Conservation (phyloP, 768 basidiomycete genomes). For the Melanogaster broomeanus region DNA sequence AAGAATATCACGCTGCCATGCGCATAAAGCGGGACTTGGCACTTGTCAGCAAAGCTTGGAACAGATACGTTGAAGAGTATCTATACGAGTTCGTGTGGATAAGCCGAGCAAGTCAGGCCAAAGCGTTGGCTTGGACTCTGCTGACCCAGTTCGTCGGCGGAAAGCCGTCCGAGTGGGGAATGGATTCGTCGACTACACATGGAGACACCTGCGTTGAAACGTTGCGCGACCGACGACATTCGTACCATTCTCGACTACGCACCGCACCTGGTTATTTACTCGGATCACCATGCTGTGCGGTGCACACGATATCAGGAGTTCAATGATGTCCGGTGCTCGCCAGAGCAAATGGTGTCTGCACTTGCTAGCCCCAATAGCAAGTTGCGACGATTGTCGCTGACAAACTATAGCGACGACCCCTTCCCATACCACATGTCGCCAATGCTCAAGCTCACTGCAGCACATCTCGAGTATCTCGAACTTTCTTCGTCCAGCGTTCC, state of each 20-base stretch:
- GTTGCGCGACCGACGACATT: conserved; percentile 65
- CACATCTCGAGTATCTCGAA: conserved; percentile 66
- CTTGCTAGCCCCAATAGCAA: conserved; percentile 55
- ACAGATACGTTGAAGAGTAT: conserved; percentile 51
- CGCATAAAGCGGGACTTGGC: conserved; percentile 49
- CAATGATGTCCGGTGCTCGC: conserved; percentile 47
- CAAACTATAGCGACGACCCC: conserved; percentile 67
- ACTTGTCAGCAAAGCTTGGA: conserved; percentile 58
- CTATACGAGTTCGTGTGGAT: conserved; percentile 77
- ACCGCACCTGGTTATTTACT: conserved; percentile 58
- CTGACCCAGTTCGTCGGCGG: conserved; percentile 43
- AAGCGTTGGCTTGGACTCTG: conserved; percentile 44
- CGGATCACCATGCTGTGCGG: conserved; percentile 65
- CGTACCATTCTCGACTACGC: conserved; percentile 69
- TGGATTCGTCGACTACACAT: conserved; percentile 69
- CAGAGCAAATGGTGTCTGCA: conserved; percentile 57
- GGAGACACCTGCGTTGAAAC: conserved; percentile 63
- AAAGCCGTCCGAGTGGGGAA: conserved; percentile 40
- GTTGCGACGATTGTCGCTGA: conserved; percentile 66
- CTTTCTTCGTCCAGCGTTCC: conserved; percentile 58
- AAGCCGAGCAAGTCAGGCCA: conserved; percentile 50
- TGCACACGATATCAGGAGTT: conserved; percentile 50
- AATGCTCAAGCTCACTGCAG: conserved; percentile 51
- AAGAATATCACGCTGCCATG: conserved; percentile 50
- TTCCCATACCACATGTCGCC: conserved; percentile 58